A percentile compares a stretch with the other conserved stretches of the same genome.
phyloP scores from a whole-genome alignment of 257 asterid species.

The Fraxinus pennsylvanica region DNA sequence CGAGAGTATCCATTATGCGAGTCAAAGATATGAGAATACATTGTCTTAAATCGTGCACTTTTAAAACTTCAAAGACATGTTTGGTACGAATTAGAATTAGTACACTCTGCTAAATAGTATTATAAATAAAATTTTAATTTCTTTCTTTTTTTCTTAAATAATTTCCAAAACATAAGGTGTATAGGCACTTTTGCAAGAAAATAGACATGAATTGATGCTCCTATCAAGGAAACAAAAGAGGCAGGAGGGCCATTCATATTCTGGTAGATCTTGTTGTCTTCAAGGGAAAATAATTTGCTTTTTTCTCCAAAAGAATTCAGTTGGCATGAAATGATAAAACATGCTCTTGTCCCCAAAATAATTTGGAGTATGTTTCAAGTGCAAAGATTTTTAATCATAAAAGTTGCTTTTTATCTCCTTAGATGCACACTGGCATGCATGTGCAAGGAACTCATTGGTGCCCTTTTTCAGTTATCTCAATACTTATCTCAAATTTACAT shows the following conservation, averaged over 20 bases:
- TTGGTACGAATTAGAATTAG: too few relatives aligned
- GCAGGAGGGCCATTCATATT: constrained; percentile 6
- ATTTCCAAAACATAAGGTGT: too few relatives aligned
- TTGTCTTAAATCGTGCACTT: too few relatives aligned
- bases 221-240: constrained; percentile 18
- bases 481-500: neutral
- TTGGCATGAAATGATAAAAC: neutral
- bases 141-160: too few relatives aligned
- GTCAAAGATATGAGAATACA: too few relatives aligned
- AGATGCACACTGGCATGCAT: constrained; percentile 19
- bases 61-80: too few relatives aligned
- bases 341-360: neutral
- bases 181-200: too few relatives aligned
- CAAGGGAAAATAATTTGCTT: neutral
- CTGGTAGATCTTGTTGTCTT: constrained; percentile 31
- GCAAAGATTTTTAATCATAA: constrained; percentile 1
- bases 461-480: neutral
- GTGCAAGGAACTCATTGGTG: constrained; percentile 27
- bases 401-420: neutral
- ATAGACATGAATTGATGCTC: constrained; percentile 2
- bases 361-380: neutral
- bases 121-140: too few relatives aligned
- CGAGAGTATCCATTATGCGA: neutral
- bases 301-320: neutral
- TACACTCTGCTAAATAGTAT: too few relatives aligned